Evolutionary conservation across 2,329 filamentous ascomycete species (phyloP).

Genomic region (Aphanoascus verrucosus): DNA sequence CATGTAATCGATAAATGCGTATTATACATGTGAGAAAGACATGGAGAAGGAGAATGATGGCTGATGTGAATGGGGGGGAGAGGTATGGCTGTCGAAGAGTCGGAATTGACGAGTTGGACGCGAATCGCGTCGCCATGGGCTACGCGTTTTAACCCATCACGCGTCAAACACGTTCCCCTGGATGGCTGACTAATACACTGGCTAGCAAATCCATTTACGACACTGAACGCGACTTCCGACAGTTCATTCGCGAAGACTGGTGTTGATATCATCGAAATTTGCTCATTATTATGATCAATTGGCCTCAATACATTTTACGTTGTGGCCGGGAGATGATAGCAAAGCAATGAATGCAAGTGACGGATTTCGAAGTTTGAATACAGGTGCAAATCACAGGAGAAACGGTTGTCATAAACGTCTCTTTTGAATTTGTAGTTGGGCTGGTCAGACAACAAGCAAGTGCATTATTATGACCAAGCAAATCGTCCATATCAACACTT

Average conservation of each 20-base stretch:
- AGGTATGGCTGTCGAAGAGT: background rate
- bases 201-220: too few species aligned
- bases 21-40: background rate
- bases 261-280: too few species aligned
- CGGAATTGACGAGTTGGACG: background rate
- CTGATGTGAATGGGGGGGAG: background rate
- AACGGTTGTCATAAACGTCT: background rate
- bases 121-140: slow-evolving; percentile 1
- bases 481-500: slow-evolving; percentile 2
- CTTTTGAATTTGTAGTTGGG: background rate
- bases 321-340: too few species aligned
- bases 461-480: slow-evolving; percentile 2
- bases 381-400: background rate
- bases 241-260: too few species aligned
- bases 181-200: too few species aligned
- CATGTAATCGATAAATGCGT: background rate
- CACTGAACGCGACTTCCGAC: too few species aligned
- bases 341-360: too few species aligned
- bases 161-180: background rate
- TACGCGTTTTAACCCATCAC: background rate
- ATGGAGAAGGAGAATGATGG: background rate
- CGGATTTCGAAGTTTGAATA: too few species aligned
- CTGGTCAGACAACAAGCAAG: background rate
- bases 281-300: too few species aligned
- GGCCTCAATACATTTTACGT: too few species aligned